A percentile compares a stretch with the other conserved stretches of the same genome.
phyloP scores from a whole-genome alignment of 139 green algal genomes.

The Chlamydomonas urium region DNA sequence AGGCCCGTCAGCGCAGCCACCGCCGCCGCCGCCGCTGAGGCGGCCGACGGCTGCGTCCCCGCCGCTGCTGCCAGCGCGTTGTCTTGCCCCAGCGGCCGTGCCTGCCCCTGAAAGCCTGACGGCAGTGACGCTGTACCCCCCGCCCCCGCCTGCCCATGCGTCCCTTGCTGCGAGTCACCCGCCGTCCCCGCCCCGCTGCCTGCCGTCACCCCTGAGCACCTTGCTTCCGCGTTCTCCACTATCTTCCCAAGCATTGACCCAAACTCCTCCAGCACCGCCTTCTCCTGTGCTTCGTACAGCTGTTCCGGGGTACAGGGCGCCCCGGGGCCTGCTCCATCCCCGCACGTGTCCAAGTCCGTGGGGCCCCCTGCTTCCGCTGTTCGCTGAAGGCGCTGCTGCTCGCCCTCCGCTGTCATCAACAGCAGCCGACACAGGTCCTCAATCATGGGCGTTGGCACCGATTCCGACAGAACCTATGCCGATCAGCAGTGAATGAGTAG shows the following conservation, averaged over 20 bases:
- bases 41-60: not conserved
- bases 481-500: not conserved
- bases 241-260: constrained; percentile 35
- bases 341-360: not conserved
- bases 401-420: constrained; percentile 27
- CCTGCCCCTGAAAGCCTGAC: not conserved
- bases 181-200: too few relatives aligned
- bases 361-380: not conserved
- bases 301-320: not conserved
- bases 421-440: constrained; percentile 49
- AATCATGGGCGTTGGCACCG: constrained; percentile 37
- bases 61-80: not conserved
- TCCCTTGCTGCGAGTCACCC: too few relatives aligned
- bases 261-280: constrained; percentile 37
- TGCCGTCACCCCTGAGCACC: too few relatives aligned
- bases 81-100: not conserved
- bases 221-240: constrained; percentile 14
- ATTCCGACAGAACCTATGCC: constrained; percentile 22
- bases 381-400: not conserved
- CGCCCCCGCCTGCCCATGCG: not conserved
- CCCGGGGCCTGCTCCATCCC: not conserved
- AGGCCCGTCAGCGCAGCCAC: not conserved
- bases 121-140: not conserved
- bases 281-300: constrained; percentile 28
- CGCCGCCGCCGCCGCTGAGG: not conserved